Conservation (phyloP, 306 rosid genomes). For the Quercus suber region DNA sequence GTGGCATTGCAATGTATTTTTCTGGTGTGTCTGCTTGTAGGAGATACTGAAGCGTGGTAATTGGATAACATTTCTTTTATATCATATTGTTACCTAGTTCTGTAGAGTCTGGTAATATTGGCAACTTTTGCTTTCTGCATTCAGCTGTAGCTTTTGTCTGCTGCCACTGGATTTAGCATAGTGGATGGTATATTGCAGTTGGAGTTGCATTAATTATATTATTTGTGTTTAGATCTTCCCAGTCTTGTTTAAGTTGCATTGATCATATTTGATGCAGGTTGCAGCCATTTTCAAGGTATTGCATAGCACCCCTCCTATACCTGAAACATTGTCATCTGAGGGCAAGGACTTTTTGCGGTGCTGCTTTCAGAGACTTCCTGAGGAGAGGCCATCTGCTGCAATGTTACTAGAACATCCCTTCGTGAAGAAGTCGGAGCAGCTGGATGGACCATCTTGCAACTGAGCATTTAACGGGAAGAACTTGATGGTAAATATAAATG, state of each 20-base stretch:
- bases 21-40: neutral
- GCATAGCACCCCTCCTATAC: conserved; percentile 75
- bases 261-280: conserved; percentile 51
- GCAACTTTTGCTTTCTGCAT: conserved; percentile 6
- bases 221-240: neutral
- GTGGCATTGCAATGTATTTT: neutral
- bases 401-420: conserved; percentile 78
- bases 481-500: conserved; percentile 40
- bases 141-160: neutral
- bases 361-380: conserved; percentile 93
- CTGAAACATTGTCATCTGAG: conserved; percentile 71
- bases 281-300: conserved; percentile 96
- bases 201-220: neutral
- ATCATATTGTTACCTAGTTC: neutral
- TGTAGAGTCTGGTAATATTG: neutral
- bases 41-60: conserved; percentile 8
- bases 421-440: conserved; percentile 47
- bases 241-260: conserved; percentile 19
- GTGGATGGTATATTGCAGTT: neutral
- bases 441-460: conserved; percentile 40
- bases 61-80: neutral
- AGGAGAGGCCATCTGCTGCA: conserved; percentile 74
- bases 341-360: conserved; percentile 80
- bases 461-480: conserved; percentile 30
- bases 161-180: neutral